Percentiles rank a stretch among this genome's conserved stretches.
Evolutionary conservation across 192 early-diverging fungal genomes (phyloP).

Genomic region (Coemansia sp.): DNA sequence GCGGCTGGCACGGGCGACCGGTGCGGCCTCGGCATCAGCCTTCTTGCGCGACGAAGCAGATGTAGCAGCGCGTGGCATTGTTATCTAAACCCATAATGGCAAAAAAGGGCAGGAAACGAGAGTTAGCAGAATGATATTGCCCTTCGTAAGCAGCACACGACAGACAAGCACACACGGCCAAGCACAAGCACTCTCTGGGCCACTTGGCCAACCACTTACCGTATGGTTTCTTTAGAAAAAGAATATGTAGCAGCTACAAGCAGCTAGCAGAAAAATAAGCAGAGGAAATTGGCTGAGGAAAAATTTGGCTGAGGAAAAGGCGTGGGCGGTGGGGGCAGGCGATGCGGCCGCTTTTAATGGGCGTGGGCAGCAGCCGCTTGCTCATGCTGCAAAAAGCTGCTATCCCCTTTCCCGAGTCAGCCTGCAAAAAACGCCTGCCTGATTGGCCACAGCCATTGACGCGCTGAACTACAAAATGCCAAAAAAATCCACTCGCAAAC

Average conservation of each 20-base stretch:
- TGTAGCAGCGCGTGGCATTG: slow-evolving; percentile 31
- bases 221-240: neutral
- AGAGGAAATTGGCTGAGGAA: slow-evolving; percentile 8
- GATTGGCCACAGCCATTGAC: slow-evolving; percentile 8
- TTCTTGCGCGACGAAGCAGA: slow-evolving; percentile 19
- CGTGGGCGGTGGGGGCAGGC: neutral
- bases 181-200: neutral
- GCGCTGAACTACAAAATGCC: neutral
- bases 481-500: slow-evolving; percentile 19
- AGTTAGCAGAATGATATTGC: slow-evolving; percentile 1
- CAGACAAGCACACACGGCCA: neutral
- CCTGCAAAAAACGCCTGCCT: neutral
- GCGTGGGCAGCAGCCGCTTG: neutral
- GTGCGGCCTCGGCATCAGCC: slow-evolving; percentile 14
- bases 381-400: too few species aligned
- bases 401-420: neutral
- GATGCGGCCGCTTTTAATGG: neutral
- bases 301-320: slow-evolving; percentile 23
- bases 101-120: neutral
- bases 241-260: neutral
- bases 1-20: slow-evolving; percentile 1
- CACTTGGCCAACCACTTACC: neutral
- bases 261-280: slow-evolving; percentile 7
- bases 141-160: neutral
- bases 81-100: slow-evolving; percentile 15